phyloP scores from a whole-genome alignment of 1,284 basidiomycete genomes.

The Ceratobasidium sp. region DNA sequence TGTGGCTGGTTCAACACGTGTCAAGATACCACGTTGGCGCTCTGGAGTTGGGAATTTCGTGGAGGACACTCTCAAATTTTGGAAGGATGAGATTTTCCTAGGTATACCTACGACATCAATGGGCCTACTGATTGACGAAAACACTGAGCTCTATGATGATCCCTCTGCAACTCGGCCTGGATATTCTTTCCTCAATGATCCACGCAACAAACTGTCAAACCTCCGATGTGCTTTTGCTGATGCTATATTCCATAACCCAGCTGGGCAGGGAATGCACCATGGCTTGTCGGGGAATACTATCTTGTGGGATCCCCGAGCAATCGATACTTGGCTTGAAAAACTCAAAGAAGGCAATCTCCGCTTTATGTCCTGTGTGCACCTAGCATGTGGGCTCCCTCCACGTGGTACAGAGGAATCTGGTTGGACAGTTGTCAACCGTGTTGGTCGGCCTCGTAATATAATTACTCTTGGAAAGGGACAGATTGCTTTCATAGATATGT shows the following conservation, averaged over 20 bases:
- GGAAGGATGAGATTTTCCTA: too few species aligned
- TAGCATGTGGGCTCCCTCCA: neutral
- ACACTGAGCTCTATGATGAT: neutral
- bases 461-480: neutral
- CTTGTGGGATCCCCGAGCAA: neutral
- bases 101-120: neutral
- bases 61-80: too few species aligned
- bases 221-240: neutral
- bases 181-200: conserved; percentile 7
- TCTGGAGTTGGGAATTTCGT: too few species aligned
- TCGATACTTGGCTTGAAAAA: neutral
- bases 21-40: too few species aligned
- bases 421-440: neutral
- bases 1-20: too few species aligned
- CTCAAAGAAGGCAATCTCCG: neutral
- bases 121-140: neutral
- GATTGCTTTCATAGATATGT: neutral
- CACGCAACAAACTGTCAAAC: neutral
- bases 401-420: neutral
- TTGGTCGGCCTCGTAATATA: neutral
- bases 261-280: neutral
- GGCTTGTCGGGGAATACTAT: neutral
- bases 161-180: neutral
- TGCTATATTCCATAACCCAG: neutral
- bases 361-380: neutral